Evolutionary conservation across 768 basidiomycete genomes (phyloP).

Genomic region (Boletus subparvulus): DNA sequence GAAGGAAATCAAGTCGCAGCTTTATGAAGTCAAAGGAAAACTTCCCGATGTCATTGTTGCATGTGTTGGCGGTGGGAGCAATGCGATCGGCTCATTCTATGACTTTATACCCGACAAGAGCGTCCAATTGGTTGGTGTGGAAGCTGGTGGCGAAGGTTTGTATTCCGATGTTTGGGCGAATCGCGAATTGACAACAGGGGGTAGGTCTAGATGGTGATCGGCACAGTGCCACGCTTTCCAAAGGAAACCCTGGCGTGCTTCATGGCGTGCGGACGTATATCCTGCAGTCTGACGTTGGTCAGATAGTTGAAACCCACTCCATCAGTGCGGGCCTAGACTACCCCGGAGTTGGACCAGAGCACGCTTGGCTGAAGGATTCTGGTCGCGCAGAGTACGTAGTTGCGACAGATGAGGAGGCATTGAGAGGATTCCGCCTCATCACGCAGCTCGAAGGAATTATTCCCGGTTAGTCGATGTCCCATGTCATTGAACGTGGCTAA

Average conservation of each 20-base stretch:
- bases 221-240: slow-evolving; percentile 92
- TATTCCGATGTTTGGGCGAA: neutral
- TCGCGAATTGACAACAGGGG: slow-evolving; percentile 7
- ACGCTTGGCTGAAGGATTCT: slow-evolving; percentile 95
- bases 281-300: slow-evolving; percentile 83
- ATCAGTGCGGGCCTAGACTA: slow-evolving; percentile 96
- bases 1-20: slow-evolving; percentile 88
- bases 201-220: slow-evolving; percentile 73
- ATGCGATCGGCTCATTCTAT: slow-evolving; percentile 97
- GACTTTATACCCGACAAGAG: slow-evolving; percentile 89
- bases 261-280: slow-evolving; percentile 97
- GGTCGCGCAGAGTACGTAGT: slow-evolving; percentile 90
- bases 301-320: slow-evolving; percentile 96
- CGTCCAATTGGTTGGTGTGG: slow-evolving; percentile 89
- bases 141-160: slow-evolving; percentile 94
- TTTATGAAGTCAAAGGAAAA: slow-evolving; percentile 70
- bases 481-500: slow-evolving; percentile 6
- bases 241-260: slow-evolving; percentile 89
- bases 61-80: slow-evolving; percentile 96
- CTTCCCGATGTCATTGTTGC: slow-evolving; percentile 94
- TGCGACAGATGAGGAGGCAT: slow-evolving; percentile 91
- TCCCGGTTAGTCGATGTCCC: slow-evolving; percentile 56
- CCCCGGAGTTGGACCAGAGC: slow-evolving; percentile 97
- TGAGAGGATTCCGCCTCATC: slow-evolving; percentile 87
- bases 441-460: slow-evolving; percentile 97